Conservation (phyloP, 345 rosid genomes). For the Rhizophora mangle region DNA sequence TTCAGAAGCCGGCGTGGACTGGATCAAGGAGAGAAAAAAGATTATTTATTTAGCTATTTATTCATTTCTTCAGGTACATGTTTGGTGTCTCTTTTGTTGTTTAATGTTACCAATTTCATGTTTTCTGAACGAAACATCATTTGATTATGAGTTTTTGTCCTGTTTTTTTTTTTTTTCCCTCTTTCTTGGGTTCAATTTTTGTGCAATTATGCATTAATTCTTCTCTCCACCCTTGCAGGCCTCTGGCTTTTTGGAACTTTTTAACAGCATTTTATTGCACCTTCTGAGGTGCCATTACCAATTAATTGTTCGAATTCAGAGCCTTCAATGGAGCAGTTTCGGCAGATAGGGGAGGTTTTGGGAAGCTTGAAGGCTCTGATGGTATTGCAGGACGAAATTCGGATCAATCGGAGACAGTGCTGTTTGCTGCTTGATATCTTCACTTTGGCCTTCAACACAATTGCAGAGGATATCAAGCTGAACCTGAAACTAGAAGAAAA, state of each 20-base stretch:
- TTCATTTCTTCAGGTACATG: neutral
- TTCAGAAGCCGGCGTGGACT: neutral
- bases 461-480: constrained; percentile 67
- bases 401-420: constrained; percentile 72
- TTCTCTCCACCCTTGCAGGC: neutral
- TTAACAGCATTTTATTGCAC: constrained; percentile 28
- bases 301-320: neutral
- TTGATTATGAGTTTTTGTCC: neutral
- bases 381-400: constrained; percentile 77
- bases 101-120: too few species aligned
- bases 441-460: constrained; percentile 52
- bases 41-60: neutral
- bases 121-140: too few species aligned
- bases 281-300: neutral
- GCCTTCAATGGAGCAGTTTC: constrained; percentile 68
- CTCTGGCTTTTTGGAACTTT: neutral
- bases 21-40: neutral
- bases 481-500: constrained; percentile 79
- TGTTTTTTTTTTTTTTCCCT: neutral
- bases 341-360: constrained; percentile 86
- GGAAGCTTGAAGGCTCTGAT: constrained; percentile 84
- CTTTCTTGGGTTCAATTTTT: neutral
- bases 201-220: too few species aligned
- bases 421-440: constrained; percentile 57
- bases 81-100: neutral